Evolutionary conservation across 2,329 filamentous ascomycete species (phyloP).

Genomic region (Arthrobotrys conoides): DNA sequence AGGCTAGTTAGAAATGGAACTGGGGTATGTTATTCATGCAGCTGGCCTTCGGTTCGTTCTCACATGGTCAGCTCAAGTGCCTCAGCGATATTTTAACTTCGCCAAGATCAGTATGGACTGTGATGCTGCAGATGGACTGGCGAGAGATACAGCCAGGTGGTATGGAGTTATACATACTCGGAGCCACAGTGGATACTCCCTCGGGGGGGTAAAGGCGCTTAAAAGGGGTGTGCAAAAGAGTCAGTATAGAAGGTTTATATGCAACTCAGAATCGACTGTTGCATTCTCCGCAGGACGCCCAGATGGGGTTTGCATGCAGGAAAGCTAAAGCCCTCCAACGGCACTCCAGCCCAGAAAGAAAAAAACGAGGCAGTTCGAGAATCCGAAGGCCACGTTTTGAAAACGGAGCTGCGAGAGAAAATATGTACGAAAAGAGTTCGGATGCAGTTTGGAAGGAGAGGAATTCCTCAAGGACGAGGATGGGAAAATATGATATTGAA

Average conservation of each 20-base stretch:
- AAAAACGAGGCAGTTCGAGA: slow-evolving; percentile 1
- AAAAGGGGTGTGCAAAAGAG: slow-evolving; percentile 9
- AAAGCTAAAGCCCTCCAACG: slow-evolving; percentile 18
- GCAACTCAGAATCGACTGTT: slow-evolving; percentile 50
- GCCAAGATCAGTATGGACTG: slow-evolving; percentile 5
- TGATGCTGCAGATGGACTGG: slow-evolving; percentile 19
- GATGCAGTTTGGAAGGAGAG: slow-evolving; percentile 8
- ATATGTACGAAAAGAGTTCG: slow-evolving; percentile 11
- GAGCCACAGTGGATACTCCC: slow-evolving; percentile 38
- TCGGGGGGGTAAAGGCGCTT: slow-evolving; percentile 23
- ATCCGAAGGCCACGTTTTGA: slow-evolving; percentile 22
- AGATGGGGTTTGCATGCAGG: slow-evolving; percentile 16
- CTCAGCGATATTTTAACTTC: background rate
- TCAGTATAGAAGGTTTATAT: slow-evolving; percentile 35
- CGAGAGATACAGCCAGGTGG: slow-evolving; percentile 14
- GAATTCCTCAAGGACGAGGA: slow-evolving; percentile 22
- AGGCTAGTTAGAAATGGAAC: slow-evolving; percentile 2
- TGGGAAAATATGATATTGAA: slow-evolving; percentile 18
- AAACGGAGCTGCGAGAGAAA: slow-evolving; percentile 21
- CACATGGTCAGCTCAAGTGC: slow-evolving; percentile 26
- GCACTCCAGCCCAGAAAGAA: background rate
- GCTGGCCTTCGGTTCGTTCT: slow-evolving; percentile 17
- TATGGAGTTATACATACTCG: slow-evolving; percentile 7
- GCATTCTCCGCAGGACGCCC: slow-evolving; percentile 40
- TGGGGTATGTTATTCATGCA: slow-evolving; percentile 18